Conservation (phyloP, 2,329 filamentous ascomycete species). For the Alternaria rosae region DNA sequence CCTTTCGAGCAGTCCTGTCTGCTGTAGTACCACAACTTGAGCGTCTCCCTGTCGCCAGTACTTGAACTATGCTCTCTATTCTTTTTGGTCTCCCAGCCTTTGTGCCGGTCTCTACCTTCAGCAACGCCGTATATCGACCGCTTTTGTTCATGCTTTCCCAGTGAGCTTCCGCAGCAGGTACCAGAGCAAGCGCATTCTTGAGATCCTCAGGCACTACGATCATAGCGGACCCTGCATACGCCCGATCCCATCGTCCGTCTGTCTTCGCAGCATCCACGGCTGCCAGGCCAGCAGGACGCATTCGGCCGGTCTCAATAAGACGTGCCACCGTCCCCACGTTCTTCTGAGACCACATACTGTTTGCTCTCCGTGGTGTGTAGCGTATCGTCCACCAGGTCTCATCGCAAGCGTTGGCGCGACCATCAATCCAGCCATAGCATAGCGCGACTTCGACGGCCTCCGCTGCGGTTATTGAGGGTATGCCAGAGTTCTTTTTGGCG, state of each 20-base stretch:
- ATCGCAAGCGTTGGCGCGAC: conserved; percentile 59
- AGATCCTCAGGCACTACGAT: conserved; percentile 62
- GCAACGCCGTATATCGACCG: conserved; percentile 58
- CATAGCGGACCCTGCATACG: conserved; percentile 61
- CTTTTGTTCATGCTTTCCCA: conserved; percentile 57
- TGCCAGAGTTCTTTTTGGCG: conserved; percentile 56
- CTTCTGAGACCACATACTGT: conserved; percentile 66
- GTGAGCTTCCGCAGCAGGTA: conserved; percentile 47
- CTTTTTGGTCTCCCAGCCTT: conserved; percentile 40
- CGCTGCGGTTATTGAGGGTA: conserved; percentile 55
- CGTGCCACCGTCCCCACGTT: conserved; percentile 62
- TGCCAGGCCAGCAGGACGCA: conserved; percentile 58
- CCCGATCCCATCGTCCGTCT: conserved; percentile 66
- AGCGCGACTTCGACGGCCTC: conserved; percentile 65
- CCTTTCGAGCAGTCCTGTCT: background rate
- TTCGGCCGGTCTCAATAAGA: conserved; percentile 57
- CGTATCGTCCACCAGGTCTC: conserved; percentile 61
- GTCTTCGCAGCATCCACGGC: conserved; percentile 64
- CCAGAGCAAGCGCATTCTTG: conserved; percentile 50
- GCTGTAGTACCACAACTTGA: background rate
- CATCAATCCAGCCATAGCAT: conserved; percentile 71
- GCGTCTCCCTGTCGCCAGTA: conserved; percentile 10
- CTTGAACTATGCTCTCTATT: conserved; percentile 53
- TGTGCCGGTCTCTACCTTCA: conserved; percentile 55
- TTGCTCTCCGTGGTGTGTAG: conserved; percentile 64